These are phyloP conservation scores for Penicillium sp. DNA, from an alignment of 2,329 filamentous ascomycete species.

Conservation along the genomic window DNA sequence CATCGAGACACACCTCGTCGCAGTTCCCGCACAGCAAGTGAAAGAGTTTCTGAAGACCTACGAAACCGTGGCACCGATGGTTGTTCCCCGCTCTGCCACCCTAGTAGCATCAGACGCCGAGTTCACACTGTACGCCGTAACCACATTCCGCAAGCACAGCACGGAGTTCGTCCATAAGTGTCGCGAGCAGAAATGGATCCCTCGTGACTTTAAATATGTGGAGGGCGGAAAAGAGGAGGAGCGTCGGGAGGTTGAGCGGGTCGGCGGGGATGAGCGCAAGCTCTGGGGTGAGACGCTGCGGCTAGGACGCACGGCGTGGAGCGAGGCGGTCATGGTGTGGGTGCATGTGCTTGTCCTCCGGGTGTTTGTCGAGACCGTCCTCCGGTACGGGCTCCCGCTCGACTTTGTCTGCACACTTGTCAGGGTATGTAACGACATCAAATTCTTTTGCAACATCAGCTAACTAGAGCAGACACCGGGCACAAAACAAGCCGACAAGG, in stretches of 20 bases:
- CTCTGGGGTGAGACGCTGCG: constrained; percentile 90
- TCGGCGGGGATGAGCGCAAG: constrained; percentile 84
- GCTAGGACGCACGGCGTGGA: constrained; percentile 89
- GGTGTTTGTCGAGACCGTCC: constrained; percentile 97
- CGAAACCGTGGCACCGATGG: constrained; percentile 87
- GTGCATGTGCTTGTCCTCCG: constrained; percentile 87
- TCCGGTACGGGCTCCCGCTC: constrained; percentile 89
- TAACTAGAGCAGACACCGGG: constrained; percentile 67
- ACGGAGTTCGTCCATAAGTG: constrained; percentile 89
- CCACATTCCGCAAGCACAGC: constrained; percentile 89
- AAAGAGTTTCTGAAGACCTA: constrained; percentile 91
- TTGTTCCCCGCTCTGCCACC: constrained; percentile 84
- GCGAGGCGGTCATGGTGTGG: constrained; percentile 95
- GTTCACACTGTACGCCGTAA: constrained; percentile 85
- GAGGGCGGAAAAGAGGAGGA: constrained; percentile 91
- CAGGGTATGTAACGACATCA: constrained; percentile 64
- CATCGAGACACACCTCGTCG: constrained; percentile 92
- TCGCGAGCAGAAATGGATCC: constrained; percentile 91
- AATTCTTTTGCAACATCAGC: background rate
- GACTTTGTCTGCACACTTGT: constrained; percentile 86
- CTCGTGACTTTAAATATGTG: constrained; percentile 90
- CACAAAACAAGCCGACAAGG: constrained; percentile 79
- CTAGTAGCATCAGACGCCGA: constrained; percentile 86
- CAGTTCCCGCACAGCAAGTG: constrained; percentile 76
- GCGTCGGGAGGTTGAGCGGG: constrained; percentile 79